Evolutionary conservation across 306 rosid species (phyloP).

Genomic region (Urtica urens): DNA sequence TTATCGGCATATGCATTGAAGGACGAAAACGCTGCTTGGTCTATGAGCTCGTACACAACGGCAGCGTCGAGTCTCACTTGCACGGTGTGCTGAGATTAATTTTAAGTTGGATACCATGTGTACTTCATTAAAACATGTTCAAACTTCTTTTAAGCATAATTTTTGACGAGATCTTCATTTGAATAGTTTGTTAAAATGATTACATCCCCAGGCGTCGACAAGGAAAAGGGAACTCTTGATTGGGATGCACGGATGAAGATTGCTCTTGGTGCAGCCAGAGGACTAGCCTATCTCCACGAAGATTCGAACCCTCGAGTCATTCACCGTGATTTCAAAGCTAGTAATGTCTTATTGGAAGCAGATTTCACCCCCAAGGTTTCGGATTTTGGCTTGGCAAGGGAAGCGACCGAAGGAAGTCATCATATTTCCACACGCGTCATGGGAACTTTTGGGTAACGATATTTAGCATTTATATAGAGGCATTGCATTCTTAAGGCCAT

Average conservation of each 20-base stretch:
- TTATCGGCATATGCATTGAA: constrained; percentile 84
- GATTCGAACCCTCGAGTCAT: constrained; percentile 95
- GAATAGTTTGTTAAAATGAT: constrained; percentile 11
- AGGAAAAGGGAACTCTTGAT: constrained; percentile 54
- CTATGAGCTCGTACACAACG: constrained; percentile 81
- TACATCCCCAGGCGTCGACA: constrained; percentile 56
- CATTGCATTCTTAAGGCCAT: too few relatives aligned
- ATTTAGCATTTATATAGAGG: too few relatives aligned
- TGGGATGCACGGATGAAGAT: constrained; percentile 91
- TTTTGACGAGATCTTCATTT: constrained; percentile 3
- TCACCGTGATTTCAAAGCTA: constrained; percentile 92
- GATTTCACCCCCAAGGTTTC: constrained; percentile 95
- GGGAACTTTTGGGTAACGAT: constrained; percentile 91
- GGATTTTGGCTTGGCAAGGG: constrained; percentile 96
- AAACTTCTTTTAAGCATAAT: too few relatives aligned
- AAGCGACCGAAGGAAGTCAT: constrained; percentile 85
- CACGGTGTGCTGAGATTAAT: constrained; percentile 44
- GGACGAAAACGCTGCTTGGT: constrained; percentile 75
- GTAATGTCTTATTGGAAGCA: constrained; percentile 78
- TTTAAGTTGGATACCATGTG: constrained; percentile 8
- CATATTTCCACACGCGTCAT: constrained; percentile 85
- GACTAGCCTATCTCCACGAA: constrained; percentile 94
- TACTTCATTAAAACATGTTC: too few relatives aligned
- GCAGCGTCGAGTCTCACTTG: constrained; percentile 97
- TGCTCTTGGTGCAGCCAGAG: constrained; percentile 97